These are phyloP conservation scores for Alnus glutinosa DNA, from an alignment of 306 rosid genomes.

Conservation along the genomic window DNA sequence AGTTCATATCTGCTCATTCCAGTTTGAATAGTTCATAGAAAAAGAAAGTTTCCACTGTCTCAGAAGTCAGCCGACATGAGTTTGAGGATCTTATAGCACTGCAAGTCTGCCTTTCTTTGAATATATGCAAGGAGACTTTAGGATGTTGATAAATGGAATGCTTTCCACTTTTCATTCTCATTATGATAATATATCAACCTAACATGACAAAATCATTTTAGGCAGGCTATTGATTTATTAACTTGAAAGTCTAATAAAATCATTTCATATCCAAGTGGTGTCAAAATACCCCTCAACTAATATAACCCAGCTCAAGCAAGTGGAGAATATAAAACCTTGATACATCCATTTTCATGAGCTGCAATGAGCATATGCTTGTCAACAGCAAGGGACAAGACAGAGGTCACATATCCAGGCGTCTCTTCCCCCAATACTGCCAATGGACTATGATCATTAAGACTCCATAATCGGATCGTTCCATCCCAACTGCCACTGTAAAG, in stretches of 20 bases:
- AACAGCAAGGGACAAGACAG: conserved; percentile 62
- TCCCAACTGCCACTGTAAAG: conserved; percentile 99
- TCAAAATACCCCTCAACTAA: conserved; percentile 1
- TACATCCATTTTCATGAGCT: conserved; percentile 72
- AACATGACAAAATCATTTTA: neutral
- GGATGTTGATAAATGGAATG: conserved; percentile 3
- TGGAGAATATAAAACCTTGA: conserved; percentile 59
- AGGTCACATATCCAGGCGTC: conserved; percentile 45
- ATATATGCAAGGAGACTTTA: neutral
- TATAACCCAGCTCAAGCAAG: conserved; percentile 21
- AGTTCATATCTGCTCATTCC: neutral
- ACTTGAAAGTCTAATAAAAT: neutral
- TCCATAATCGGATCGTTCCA: conserved; percentile 91
- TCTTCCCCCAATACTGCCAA: conserved; percentile 79
- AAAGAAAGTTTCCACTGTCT: neutral
- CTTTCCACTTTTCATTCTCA: neutral
- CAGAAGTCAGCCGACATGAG: neutral
- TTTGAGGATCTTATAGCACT: neutral
- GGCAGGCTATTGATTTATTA: neutral
- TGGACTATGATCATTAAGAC: conserved; percentile 75
- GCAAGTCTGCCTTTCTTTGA: neutral
- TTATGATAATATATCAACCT: neutral
- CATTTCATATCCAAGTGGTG: conserved; percentile 21
- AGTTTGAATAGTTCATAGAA: neutral
- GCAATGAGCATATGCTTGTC: conserved; percentile 69